Percentiles rank a stretch among this genome's conserved stretches.
Conservation (phyloP, 495 filamentous ascomycete genomes). For the Aspergillus homomorphus region DNA sequence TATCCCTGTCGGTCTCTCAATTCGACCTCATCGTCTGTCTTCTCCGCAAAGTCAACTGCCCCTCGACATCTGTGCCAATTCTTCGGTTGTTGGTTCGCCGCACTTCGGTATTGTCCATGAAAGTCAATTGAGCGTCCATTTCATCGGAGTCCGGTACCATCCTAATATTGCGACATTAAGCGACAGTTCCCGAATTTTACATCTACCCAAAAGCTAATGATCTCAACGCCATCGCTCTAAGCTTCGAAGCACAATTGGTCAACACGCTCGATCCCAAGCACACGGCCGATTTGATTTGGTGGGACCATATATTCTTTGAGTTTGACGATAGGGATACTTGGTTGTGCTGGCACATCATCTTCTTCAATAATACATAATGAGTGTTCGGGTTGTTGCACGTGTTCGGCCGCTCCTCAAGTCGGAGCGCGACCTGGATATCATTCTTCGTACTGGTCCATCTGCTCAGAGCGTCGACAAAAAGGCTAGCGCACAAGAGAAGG, state of each 20-base stretch:
- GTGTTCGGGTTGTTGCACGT: conserved; percentile 82
- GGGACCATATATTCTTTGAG: not conserved
- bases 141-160: not conserved
- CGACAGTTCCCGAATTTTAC: not conserved
- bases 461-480: conserved; percentile 23
- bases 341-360: not conserved
- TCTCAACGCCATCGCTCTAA: not conserved
- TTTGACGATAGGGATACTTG: not conserved
- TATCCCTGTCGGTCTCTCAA: conserved; percentile 9
- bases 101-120: too few species aligned
- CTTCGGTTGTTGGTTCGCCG: not conserved
- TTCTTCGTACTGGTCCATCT: conserved; percentile 60
- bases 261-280: not conserved
- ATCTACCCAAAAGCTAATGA: not conserved
- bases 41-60: not conserved
- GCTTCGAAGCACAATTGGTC: not conserved
- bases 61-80: not conserved
- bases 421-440: conserved; percentile 79
- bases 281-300: not conserved
- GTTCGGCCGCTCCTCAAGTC: conserved; percentile 82
- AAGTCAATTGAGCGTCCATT: not conserved
- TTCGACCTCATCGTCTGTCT: conserved; percentile 15
- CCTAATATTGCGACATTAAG: not conserved
- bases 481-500: conserved; percentile 33
- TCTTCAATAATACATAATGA: conserved; percentile 32